Base-by-base conservation (phyloP, 1,284 basidiomycete species). In the Heliocybe sulcata region DNA sequence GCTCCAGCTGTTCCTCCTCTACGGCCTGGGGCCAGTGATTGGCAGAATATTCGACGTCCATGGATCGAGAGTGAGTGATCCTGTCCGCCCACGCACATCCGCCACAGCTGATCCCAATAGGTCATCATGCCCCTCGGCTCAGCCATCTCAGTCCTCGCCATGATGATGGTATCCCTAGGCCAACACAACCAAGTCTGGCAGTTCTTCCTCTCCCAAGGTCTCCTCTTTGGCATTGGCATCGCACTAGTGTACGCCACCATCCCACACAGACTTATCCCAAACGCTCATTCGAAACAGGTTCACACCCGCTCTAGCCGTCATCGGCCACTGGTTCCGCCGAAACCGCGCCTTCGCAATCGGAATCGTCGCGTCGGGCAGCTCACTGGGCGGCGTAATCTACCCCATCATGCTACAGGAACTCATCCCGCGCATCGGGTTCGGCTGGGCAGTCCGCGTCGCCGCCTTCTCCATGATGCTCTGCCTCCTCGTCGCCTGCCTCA, bases 391-490 rank as follows among this genome's bases (percentile, higher is more conserved):
- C 6, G 80, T 87, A 2, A 69, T 86, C 9, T 87, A 80, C 60
- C 84, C 86, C 0, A 79, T 88, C 55, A 73, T 86, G 69, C 73
- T 87, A 25, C 79, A 80, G 57, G 71, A 70, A 25, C 75, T 87
- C 14, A 85, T 87, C 62, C 58, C 66, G 35, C 56, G 58, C 25
- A 64, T 83, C 35, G 85, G 83, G 0, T 89, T 86, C 63, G 77
- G 71, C 9, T 86, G 83, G 83, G 75, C 77, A 0, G 76, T 85
- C 23, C 67, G 72, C 20, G 68, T 70, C 27, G 60, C 67, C 1
- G 71, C 66, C 0, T 72, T 72, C 54, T 57, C 71, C 42, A 63
- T 61, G 8, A 60, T 72, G n/a, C 64, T 59, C 1, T 60, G 70
- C 33, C 67, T 69, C 31, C 51, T 52, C 10, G 35, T 68, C 8